Conservation (phyloP, 1,284 basidiomycete species). For the Cutaneotrichosporon sp. region DNA sequence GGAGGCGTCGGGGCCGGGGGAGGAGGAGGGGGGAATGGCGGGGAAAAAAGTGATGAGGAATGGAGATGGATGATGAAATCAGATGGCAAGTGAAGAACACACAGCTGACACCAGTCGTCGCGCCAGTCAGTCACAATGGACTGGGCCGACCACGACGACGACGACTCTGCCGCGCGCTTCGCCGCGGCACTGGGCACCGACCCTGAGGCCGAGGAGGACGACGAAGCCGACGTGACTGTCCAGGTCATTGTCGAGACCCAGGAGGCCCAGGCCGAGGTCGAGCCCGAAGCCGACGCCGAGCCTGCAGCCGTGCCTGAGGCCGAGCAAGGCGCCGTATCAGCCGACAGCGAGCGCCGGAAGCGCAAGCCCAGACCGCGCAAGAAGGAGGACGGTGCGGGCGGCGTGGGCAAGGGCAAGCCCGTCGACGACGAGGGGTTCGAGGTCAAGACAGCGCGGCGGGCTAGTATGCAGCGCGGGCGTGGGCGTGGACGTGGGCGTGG, state of each 20-base stretch:
- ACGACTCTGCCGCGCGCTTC: slow-evolving; percentile 17
- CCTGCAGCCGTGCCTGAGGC: not conserved
- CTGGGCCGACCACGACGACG: slow-evolving; percentile 36
- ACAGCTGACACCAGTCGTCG: slow-evolving; percentile 6
- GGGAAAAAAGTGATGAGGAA: too few relatives aligned
- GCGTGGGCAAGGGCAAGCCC: slow-evolving; percentile 15
- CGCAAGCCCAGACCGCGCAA: slow-evolving; percentile 10
- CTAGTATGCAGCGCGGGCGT: slow-evolving; percentile 18
- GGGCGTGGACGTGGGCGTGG: slow-evolving; percentile 10
- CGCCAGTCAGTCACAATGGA: slow-evolving; percentile 24
- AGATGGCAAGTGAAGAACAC: too few relatives aligned
- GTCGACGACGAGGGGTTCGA: slow-evolving; percentile 48
- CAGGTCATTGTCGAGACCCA: not conserved
- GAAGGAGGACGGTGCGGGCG: slow-evolving; percentile 3
- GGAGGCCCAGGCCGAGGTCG: not conserved
- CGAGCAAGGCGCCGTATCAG: too few relatives aligned
- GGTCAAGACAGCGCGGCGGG: slow-evolving; percentile 30
- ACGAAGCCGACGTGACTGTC: not conserved
- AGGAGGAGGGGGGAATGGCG: not conserved
- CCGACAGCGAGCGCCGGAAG: slow-evolving; percentile 10
- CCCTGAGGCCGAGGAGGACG: not conserved
- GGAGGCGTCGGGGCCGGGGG: not conserved
- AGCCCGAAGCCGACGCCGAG: not conserved
- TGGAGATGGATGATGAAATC: not conserved
- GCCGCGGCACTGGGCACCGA: not conserved